Percentiles rank a stretch among this genome's conserved stretches.
phyloP scores from a whole-genome alignment of 306 rosid genomes.

The Lathyrus aphaca region DNA sequence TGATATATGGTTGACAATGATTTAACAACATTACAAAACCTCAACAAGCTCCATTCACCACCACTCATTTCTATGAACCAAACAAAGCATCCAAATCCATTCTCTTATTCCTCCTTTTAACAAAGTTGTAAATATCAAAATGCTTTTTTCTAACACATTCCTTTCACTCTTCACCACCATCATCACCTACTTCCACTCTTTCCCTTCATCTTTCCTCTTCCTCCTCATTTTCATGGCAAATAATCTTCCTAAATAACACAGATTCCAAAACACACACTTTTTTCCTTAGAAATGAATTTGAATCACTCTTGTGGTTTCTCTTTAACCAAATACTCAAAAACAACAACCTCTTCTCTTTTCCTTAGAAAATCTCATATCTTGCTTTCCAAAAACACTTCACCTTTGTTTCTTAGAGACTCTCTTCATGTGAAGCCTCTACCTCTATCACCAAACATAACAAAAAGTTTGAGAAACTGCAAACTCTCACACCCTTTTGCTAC shows the following conservation, averaged over 20 bases:
- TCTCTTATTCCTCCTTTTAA: slow-evolving; percentile 15
- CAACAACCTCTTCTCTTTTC: slow-evolving; percentile 33
- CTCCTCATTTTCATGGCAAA: slow-evolving; percentile 59
- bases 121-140: slow-evolving; percentile 32
- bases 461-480: slow-evolving; percentile 43
- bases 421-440: slow-evolving; percentile 38
- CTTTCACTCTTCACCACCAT: slow-evolving; percentile 33
- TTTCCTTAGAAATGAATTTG: slow-evolving; percentile 63
- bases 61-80: slow-evolving; percentile 63
- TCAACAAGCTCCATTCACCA: slow-evolving; percentile 39
- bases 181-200: slow-evolving; percentile 28
- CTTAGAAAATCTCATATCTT: slow-evolving; percentile 41
- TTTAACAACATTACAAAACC: background rate
- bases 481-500: slow-evolving; percentile 63
- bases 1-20: slow-evolving; percentile 30
- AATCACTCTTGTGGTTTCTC: slow-evolving; percentile 61
- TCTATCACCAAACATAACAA: slow-evolving; percentile 1
- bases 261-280: slow-evolving; percentile 17
- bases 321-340: slow-evolving; percentile 49
- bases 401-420: slow-evolving; percentile 29
- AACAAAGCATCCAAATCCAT: slow-evolving; percentile 54
- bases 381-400: slow-evolving; percentile 33
- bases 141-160: slow-evolving; percentile 45
- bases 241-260: slow-evolving; percentile 51
- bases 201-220: slow-evolving; percentile 9